Base-by-base conservation (phyloP, 73 alveolate species). In the Paramecium pentaurelia region DNA sequence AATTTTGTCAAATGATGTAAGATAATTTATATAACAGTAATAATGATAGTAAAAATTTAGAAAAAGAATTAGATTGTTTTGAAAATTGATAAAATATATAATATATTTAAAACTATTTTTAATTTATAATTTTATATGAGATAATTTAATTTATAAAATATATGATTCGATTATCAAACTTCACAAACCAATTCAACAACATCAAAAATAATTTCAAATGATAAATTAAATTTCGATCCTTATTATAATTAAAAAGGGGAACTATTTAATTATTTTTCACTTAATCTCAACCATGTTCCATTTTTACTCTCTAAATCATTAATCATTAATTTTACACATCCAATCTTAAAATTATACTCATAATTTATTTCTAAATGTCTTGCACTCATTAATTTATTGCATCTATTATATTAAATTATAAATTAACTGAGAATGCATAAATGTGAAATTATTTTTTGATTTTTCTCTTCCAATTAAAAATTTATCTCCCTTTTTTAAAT, bases 201-300 rank as follows among this genome's bases (percentile, higher is more conserved):
- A 12, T 75, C 88, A 16, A 36, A 75, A 12, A 75, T 75, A 8
- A 75, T 30, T 42, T 75, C 88, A 42, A 75, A 75, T 16, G 68
- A 38, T 42, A 75, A 34, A 42, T 75, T 75, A 42, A 75, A 75
- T 75, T 16, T 75, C 1, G 88, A 11, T 42, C 88, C 88, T 37
- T 75, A 11, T 36, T 36, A 40, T 38, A 75, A 42, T 11, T 75
- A 32, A 10, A 9, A 36, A n/a, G 88, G 60, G 8, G 38, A 27
- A 20, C 91, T 80, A 25, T 80, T 28, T n/a, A 32, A 8, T 47
- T 80, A 44, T 80, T 80, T 80, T 47, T 80, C 91, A 80, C 91
- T 80, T 80, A 80, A 45, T 49, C 91, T 80, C 20, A 44, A 44
- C 91, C 91, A 80, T 12, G 91, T 80, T 45, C 91, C 91, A 80